These are phyloP conservation scores for Collybia sordida DNA, from an alignment of 768 basidiomycete genomes.

Conservation along the genomic window DNA sequence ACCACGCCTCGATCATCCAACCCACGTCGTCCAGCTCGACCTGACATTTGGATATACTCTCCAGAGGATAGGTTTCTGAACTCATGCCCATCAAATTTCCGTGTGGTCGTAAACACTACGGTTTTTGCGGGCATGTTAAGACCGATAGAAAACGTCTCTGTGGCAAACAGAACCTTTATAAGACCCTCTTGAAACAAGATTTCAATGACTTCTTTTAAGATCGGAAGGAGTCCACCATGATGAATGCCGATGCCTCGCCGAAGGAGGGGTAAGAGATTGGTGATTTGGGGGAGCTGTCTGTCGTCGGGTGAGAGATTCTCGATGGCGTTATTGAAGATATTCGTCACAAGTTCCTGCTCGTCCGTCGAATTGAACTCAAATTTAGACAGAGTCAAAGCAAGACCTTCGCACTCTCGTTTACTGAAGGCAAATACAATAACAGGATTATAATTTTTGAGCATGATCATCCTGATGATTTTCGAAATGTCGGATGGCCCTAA, in stretches of 20 bases:
- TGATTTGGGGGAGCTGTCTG: conserved; percentile 88
- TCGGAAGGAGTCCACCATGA: conserved; percentile 95
- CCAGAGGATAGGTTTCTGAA: conserved; percentile 92
- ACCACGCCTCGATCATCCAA: conserved; percentile 98
- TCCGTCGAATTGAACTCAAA: conserved; percentile 93
- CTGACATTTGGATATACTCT: conserved; percentile 99
- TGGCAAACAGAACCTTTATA: conserved; percentile 97
- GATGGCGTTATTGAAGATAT: conserved; percentile 94
- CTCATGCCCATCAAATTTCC: conserved; percentile 95
- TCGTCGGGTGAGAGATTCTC: conserved; percentile 86
- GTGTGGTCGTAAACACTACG: conserved; percentile 93
- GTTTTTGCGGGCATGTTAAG: conserved; percentile 99
- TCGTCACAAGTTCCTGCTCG: conserved; percentile 83
- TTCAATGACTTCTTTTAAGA: conserved; percentile 98
- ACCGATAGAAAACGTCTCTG: conserved; percentile 97
- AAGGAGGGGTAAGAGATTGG: conserved; percentile 88
- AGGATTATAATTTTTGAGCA: conserved; percentile 96
- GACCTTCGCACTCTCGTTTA: conserved; percentile 94
- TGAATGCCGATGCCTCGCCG: conserved; percentile 97
- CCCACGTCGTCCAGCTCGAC: conserved; percentile 95
- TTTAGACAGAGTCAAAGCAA: conserved; percentile 91
- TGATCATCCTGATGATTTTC: conserved; percentile 98
- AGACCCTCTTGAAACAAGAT: conserved; percentile 98
- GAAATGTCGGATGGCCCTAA: conserved; percentile 90
- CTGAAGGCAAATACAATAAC: conserved; percentile 99